Evolutionary conservation across 2,329 filamentous ascomycete species (phyloP).

Genomic region (Aspergillus pseudoglaucus): DNA sequence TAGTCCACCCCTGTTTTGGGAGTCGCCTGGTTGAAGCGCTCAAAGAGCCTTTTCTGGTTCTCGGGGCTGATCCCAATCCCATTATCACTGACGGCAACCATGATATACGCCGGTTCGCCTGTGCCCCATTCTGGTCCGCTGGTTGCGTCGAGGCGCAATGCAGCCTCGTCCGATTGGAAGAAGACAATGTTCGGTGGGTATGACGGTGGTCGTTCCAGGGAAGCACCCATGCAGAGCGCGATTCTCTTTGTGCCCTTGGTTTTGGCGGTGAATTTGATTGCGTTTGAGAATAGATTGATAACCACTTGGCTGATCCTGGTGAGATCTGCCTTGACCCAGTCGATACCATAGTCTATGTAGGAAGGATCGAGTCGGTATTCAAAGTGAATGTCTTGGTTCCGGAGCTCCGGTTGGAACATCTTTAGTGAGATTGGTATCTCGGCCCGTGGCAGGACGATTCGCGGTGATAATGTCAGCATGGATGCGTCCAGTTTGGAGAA

Average conservation of each 20-base stretch:
- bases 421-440: slow-evolving; percentile 63
- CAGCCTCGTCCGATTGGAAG: slow-evolving; percentile 16
- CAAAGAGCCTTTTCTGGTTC: slow-evolving; percentile 69
- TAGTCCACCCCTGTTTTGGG: slow-evolving; percentile 72
- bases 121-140: slow-evolving; percentile 48
- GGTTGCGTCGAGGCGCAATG: slow-evolving; percentile 24
- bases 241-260: slow-evolving; percentile 37
- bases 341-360: slow-evolving; percentile 51
- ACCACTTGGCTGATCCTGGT: slow-evolving; percentile 70
- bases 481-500: slow-evolving; percentile 71
- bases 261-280: slow-evolving; percentile 69
- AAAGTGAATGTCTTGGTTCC: slow-evolving; percentile 62
- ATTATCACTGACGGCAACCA: slow-evolving; percentile 70
- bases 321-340: slow-evolving; percentile 65
- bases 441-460: slow-evolving; percentile 59
- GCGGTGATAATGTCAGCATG: slow-evolving; percentile 65
- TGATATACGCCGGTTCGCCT: slow-evolving; percentile 57
- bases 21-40: slow-evolving; percentile 71
- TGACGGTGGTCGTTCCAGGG: slow-evolving; percentile 39
- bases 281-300: slow-evolving; percentile 74
- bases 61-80: slow-evolving; percentile 65
- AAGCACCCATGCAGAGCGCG: slow-evolving; percentile 49
- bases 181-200: slow-evolving; percentile 31
- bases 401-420: slow-evolving; percentile 72
- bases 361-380: slow-evolving; percentile 58